Evolutionary conservation across 176 grass and related monocot genomes (phyloP).

Genomic region (Bolboschoenus planiculmis): DNA sequence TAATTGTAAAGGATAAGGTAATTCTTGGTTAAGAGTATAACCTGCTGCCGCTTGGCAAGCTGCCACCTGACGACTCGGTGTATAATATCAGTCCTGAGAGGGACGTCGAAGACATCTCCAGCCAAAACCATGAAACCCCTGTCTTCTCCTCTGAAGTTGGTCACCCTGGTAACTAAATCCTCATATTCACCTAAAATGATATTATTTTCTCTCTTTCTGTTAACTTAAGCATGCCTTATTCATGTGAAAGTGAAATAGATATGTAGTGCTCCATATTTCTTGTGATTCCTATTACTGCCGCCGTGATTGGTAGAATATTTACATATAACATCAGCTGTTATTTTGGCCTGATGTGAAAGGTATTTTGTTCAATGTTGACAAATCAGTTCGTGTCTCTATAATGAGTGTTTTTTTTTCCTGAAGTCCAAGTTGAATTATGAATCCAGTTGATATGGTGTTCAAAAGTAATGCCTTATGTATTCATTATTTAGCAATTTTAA

Average conservation of each 20-base stretch:
- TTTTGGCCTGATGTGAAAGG: background rate
- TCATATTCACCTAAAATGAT: constrained; percentile 54
- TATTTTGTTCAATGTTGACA: background rate
- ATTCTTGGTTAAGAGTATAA: constrained; percentile 19
- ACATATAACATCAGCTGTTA: background rate
- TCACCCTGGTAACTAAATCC: constrained; percentile 67
- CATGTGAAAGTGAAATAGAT: background rate
- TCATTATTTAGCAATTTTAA: background rate
- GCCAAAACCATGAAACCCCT: constrained; percentile 88
- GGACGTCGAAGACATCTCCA: constrained; percentile 89
- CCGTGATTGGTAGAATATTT: background rate
- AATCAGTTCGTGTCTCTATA: background rate
- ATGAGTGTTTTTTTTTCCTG: background rate
- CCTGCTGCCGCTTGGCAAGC: constrained; percentile 89
- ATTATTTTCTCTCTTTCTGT: background rate
- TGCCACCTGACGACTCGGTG: constrained; percentile 78
- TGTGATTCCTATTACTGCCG: background rate
- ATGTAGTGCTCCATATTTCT: background rate
- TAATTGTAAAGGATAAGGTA: background rate
- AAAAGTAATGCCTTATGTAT: background rate
- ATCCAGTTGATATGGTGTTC: background rate
- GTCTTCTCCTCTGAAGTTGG: constrained; percentile 77
- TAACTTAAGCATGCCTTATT: background rate
- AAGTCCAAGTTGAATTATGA: background rate
- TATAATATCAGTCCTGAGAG: constrained; percentile 88